Evolutionary conservation across 1,284 basidiomycete genomes (phyloP), one percentile per base, ranked within the genome.

Genomic region (Marasmius oreades): DNA sequence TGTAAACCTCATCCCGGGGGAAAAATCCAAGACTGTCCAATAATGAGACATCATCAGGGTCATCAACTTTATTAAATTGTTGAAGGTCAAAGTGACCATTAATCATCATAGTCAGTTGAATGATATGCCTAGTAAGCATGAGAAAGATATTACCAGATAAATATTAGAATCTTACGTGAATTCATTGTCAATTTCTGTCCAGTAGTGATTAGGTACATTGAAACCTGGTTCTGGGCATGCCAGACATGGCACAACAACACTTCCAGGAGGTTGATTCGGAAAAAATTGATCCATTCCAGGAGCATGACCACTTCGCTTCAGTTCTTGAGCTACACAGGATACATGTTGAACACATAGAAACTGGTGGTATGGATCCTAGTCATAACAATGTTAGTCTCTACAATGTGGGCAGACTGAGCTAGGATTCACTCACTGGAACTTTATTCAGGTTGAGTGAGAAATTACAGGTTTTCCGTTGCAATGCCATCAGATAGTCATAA

Each of bases 61-160:
- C n/a, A n/a, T n/a, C n/a, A n/a, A n/a, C 53, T 45, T 63, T 63
- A 10, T 46, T 44, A n/a, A 36, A 46, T 5, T 53, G 51, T 16
- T 45, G 57, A 3, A 62, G 61, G 5, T 52, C 52, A 53, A 61
- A 61, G 51, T 63, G 58, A 22, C 62, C 61, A 48, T 63, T 61
- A 16, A 50, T 34, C 11, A 55, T 46, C 1, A 59, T 16, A 18
- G 52, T 52, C 20, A 59, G 48, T 44, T 5, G 52, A n/a, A n/a
- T 23, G 7, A 62, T 20, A 55, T 63, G 59, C 34, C 61, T 60
- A 47, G 26, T 12, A 45, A 48, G 28, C 7, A 45, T 16, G 43
- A 45, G 18, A n/a, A 18, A 36, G 18, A 11, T 34, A 42, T n/a
- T 20, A 2, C 43, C 3, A 2, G 23, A 45, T 2, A 11, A 45